Percentiles rank a stretch among this genome's conserved stretches.
These are phyloP conservation scores for Nidularia sp. DNA, from an alignment of 768 basidiomycete species.

Conservation along the genomic window DNA sequence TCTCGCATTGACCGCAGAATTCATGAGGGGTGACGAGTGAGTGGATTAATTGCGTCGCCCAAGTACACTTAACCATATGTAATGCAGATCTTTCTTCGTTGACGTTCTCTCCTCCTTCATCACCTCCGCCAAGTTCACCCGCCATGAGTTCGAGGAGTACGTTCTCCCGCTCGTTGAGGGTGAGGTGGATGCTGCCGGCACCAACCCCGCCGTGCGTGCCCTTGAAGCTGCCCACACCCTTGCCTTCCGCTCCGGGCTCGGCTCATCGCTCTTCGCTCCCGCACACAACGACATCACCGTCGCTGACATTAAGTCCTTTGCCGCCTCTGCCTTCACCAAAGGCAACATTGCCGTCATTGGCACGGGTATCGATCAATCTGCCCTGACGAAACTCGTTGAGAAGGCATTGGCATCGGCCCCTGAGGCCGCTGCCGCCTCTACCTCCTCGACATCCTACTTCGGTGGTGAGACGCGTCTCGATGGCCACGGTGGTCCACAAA, in stretches of 20 bases:
- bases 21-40: constrained; percentile 93
- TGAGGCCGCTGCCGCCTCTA: constrained; percentile 28
- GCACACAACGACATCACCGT: constrained; percentile 58
- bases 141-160: constrained; percentile 73
- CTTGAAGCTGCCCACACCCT: constrained; percentile 84
- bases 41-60: constrained; percentile 26
- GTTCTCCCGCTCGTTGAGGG: constrained; percentile 67
- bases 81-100: constrained; percentile 77
- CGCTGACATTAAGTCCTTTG: constrained; percentile 71
- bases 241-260: constrained; percentile 94
- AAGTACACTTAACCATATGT: constrained; percentile 1
- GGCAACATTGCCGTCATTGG: constrained; percentile 85
- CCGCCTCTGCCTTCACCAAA: constrained; percentile 67
- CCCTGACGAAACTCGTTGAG: constrained; percentile 69
- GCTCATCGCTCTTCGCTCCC: constrained; percentile 84
- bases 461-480: constrained; percentile 86
- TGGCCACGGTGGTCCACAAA: constrained; percentile 58
- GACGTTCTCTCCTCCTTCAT: constrained; percentile 83
- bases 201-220: constrained; percentile 64
- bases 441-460: constrained; percentile 46
- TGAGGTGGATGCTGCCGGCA: constrained; percentile 60
- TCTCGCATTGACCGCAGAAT: constrained; percentile 91
- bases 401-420: constrained; percentile 51
- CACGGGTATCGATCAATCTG: constrained; percentile 73
- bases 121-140: constrained; percentile 76